Evolutionary conservation across 1,284 basidiomycete genomes (phyloP).

Genomic region (Omphalotus olearius): DNA sequence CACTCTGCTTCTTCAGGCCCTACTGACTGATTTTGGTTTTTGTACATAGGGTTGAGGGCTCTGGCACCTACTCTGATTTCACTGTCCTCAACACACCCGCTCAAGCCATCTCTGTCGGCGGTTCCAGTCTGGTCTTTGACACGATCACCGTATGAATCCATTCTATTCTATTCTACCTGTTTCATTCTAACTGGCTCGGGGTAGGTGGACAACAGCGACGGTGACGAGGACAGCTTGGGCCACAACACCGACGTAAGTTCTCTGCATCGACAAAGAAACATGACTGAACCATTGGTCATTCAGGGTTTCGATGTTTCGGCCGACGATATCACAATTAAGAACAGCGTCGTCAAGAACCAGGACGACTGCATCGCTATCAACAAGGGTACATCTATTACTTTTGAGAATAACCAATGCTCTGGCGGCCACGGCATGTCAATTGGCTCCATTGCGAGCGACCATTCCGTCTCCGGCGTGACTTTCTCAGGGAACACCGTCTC

Average conservation of each 20-base stretch:
- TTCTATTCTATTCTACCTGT: not conserved
- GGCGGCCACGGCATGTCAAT: slow-evolving; percentile 40
- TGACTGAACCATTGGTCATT: not conserved
- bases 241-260: not conserved
- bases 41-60: slow-evolving; percentile 44
- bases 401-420: slow-evolving; percentile 41
- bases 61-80: slow-evolving; percentile 37
- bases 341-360: slow-evolving; percentile 17
- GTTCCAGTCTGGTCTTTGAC: slow-evolving; percentile 19
- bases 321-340: slow-evolving; percentile 7
- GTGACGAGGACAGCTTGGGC: not conserved
- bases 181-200: not conserved
- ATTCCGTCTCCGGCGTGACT: slow-evolving; percentile 40
- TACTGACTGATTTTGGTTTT: slow-evolving; percentile 2
- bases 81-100: slow-evolving; percentile 31
- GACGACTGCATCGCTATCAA: slow-evolving; percentile 56
- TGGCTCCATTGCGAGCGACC: slow-evolving; percentile 19
- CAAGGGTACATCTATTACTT: slow-evolving; percentile 41
- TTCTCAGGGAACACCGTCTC: slow-evolving; percentile 40
- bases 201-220: not conserved
- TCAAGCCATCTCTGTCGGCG: slow-evolving; percentile 23
- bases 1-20: not conserved
- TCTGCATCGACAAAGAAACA: too few relatives aligned
- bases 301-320: slow-evolving; percentile 7
- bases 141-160: slow-evolving; percentile 40